Base-by-base conservation (phyloP, 495 filamentous ascomycete species). In the Aspergillus bertholletiae region DNA sequence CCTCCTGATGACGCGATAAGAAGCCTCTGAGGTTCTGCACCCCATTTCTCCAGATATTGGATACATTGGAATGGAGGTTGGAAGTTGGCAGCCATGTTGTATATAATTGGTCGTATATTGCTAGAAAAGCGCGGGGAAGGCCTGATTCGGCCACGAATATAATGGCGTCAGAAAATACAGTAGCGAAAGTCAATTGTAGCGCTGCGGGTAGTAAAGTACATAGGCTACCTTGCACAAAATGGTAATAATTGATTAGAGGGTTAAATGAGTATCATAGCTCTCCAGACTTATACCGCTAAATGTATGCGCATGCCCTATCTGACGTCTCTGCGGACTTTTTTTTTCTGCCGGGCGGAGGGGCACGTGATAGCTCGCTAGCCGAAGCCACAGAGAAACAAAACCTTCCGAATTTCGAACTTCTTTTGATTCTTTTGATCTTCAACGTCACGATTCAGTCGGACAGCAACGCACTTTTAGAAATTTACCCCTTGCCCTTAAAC, bases 401-500 rank as follows among this genome's bases (percentile, higher is more conserved):
- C 62, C 65, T 59, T 53, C 61, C 59, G 67, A 70, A 72, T 61
- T 61, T 58, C 28, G 40, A 44, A 44, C 51, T 37, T 49, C 30
- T 50, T 35, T 34, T 44, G 45, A 57, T 60, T n/a, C 46, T 53
- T 55, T 61, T 51, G 53, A 62, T 57, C 55, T 58, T 55, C 56
- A 63, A 62, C 49, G 54, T 57, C 57, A 53, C 56, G 41, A 60
- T 55, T 60, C 55, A 48, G 41, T 63, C 58, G 54, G 55, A 63
- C 57, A 68, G 49, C 64, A 64, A 62, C 71, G 63, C 23, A 43
- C 68, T 58, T 27, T 60, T 58, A 58, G 43, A 61, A 54, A 59
- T 56, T 58, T 62, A 28, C 8, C 57, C 51, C 65, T 84, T 85
- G 78, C 85, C 90, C 90, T 96, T 93, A 96, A 96, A 94, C 70